These are phyloP conservation scores for Volvox carteri DNA, from an alignment of 163 green algal genomes.

Conservation along the genomic window DNA sequence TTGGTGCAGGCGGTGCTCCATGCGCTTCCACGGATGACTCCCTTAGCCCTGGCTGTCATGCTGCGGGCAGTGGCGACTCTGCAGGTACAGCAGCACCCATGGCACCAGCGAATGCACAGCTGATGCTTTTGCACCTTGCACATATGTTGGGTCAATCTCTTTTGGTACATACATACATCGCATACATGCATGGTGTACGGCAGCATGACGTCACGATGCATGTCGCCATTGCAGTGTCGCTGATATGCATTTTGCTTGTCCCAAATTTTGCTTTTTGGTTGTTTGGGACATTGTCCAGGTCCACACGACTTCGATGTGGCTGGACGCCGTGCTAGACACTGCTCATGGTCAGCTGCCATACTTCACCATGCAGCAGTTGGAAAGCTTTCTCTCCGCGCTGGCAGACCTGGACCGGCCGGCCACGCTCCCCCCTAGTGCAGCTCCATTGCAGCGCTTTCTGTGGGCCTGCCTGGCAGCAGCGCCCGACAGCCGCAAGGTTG, in stretches of 20 bases:
- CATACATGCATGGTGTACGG: too few relatives aligned
- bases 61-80: conserved; percentile 16
- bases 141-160: too few relatives aligned
- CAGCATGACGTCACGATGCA: too few relatives aligned
- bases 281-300: too few relatives aligned
- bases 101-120: too few relatives aligned
- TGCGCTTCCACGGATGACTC: neutral
- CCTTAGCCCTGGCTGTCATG: conserved; percentile 28
- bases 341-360: neutral
- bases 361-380: conserved; percentile 48
- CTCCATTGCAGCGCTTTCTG: conserved; percentile 3
- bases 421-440: neutral
- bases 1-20: conserved; percentile 23
- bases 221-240: too few relatives aligned
- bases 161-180: too few relatives aligned
- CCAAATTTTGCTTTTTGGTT: too few relatives aligned
- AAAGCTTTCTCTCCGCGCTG: conserved; percentile 28
- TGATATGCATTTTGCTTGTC: too few relatives aligned
- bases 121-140: too few relatives aligned
- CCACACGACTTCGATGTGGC: neutral
- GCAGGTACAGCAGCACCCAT: too few relatives aligned
- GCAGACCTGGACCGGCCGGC: conserved; percentile 4
- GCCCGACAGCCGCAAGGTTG: conserved; percentile 46
- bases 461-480: neutral
- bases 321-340: neutral